A percentile compares a stretch with the other conserved stretches of the same genome.
Evolutionary conservation across 2,329 filamentous ascomycete genomes (phyloP).

Genomic region (Hirsutella minnesotensis): DNA sequence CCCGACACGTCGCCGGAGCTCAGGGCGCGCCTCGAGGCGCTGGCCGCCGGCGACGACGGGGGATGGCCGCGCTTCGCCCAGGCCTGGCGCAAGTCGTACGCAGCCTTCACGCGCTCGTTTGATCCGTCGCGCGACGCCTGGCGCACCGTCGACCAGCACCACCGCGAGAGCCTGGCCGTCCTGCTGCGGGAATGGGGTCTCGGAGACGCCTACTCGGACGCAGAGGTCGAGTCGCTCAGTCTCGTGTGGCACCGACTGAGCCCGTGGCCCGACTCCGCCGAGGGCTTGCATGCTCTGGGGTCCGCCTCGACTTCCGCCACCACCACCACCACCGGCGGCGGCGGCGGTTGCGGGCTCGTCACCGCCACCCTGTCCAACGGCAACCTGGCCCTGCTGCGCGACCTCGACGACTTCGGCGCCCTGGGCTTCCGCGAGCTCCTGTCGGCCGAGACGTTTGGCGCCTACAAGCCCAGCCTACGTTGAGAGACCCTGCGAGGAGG

Average conservation of each 20-base stretch:
- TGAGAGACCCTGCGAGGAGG: conserved; percentile 55
- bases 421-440: conserved; percentile 52
- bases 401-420: conserved; percentile 45
- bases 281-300: conserved; percentile 42
- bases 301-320: conserved; percentile 16
- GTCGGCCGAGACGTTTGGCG: conserved; percentile 58
- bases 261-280: conserved; percentile 54
- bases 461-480: conserved; percentile 71
- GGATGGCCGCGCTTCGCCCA: conserved; percentile 57
- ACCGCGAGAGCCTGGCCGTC: conserved; percentile 47
- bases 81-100: conserved; percentile 58
- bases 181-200: conserved; percentile 47
- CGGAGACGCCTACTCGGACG: conserved; percentile 45
- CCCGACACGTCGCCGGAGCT: conserved; percentile 25
- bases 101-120: conserved; percentile 43
- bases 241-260: conserved; percentile 60
- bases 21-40: conserved; percentile 38
- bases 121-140: conserved; percentile 37
- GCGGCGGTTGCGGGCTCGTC: conserved; percentile 24
- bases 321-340: too few species aligned
- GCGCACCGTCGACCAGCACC: conserved; percentile 63
- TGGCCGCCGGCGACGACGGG: conserved; percentile 40
- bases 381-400: conserved; percentile 52
- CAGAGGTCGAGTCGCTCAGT: conserved; percentile 52
- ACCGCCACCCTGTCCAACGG: conserved; percentile 67